phyloP scores from a whole-genome alignment of 75 land plant genomes.

The Selaginella moellendorffii region DNA sequence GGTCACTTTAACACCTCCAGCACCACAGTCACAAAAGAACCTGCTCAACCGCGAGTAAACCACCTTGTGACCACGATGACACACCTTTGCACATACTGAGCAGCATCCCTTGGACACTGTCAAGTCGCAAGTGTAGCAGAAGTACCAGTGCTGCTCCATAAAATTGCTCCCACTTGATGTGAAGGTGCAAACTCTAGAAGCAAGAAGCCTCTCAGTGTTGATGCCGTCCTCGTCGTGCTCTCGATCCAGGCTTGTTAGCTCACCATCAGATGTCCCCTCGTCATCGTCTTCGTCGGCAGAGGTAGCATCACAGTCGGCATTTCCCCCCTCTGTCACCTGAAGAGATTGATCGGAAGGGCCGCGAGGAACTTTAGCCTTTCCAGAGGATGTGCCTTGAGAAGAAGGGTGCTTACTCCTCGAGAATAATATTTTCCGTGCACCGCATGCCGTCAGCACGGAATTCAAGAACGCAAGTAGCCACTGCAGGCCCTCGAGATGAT shows the following conservation, averaged over 20 bases:
- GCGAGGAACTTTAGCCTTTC: neutral
- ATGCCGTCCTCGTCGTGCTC: slow-evolving; percentile 84
- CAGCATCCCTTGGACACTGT: slow-evolving; percentile 98
- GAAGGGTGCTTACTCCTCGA: no score
- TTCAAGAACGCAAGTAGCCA: slow-evolving; percentile 53
- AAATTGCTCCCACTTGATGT: slow-evolving; percentile 99
- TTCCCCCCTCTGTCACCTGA: neutral
- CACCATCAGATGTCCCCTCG: slow-evolving; percentile 94
- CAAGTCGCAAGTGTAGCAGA: slow-evolving; percentile 98
- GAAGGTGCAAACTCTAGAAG: slow-evolving; percentile 91
- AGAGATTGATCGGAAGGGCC: neutral
- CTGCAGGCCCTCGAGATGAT: slow-evolving; percentile 50
- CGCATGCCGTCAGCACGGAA: slow-evolving; percentile 39
- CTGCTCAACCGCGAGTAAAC: slow-evolving; percentile 95
- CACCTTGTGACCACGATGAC: slow-evolving; percentile 93
- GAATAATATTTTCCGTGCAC: slow-evolving; percentile 16
- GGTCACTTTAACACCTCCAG: slow-evolving; percentile 88
- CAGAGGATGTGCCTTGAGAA: neutral
- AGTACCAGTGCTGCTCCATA: slow-evolving; percentile 99
- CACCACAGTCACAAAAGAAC: slow-evolving; percentile 98
- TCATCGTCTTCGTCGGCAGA: slow-evolving; percentile 96
- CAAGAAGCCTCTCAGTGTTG: slow-evolving; percentile 66
- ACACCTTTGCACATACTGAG: slow-evolving; percentile 95
- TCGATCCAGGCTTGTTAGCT: slow-evolving; percentile 59
- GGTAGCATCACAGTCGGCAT: slow-evolving; percentile 76